These are phyloP conservation scores for Cercophora newfieldiana DNA, from an alignment of 495 filamentous ascomycete genomes.

Conservation along the genomic window DNA sequence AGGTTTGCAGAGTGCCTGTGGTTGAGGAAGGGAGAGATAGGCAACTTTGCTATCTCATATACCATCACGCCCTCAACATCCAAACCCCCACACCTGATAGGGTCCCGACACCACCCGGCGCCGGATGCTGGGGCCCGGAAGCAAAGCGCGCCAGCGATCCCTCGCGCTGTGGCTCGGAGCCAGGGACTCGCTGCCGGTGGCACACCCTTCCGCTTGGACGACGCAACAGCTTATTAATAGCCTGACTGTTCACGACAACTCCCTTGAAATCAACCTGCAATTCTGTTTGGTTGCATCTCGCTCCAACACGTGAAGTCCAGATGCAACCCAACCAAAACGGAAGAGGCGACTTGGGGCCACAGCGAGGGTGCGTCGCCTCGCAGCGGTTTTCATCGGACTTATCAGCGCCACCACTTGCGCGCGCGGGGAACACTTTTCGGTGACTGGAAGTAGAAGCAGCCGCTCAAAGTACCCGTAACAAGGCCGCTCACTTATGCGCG, in stretches of 20 bases:
- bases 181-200: neutral
- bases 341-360: neutral
- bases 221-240: slow-evolving; percentile 22
- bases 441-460: neutral
- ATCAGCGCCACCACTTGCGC: neutral
- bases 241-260: neutral
- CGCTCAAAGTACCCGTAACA: neutral
- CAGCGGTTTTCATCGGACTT: slow-evolving; percentile 9
- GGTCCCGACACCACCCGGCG: neutral
- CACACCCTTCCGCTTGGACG: neutral
- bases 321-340: slow-evolving; percentile 16
- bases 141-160: neutral
- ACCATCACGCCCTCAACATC: neutral
- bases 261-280: neutral
- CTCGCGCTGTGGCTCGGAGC: neutral
- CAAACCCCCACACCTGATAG: neutral
- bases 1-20: neutral
- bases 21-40: neutral
- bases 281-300: slow-evolving; percentile 18
- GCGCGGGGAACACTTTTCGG: neutral
- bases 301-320: slow-evolving; percentile 19
- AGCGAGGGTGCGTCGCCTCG: neutral
- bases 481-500: neutral
- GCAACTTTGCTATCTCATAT: neutral
- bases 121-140: no score